Percentiles rank a stretch among this genome's conserved stretches.
phyloP scores from a whole-genome alignment of 257 asterid genomes.

The Schizonepeta tenuifolia region DNA sequence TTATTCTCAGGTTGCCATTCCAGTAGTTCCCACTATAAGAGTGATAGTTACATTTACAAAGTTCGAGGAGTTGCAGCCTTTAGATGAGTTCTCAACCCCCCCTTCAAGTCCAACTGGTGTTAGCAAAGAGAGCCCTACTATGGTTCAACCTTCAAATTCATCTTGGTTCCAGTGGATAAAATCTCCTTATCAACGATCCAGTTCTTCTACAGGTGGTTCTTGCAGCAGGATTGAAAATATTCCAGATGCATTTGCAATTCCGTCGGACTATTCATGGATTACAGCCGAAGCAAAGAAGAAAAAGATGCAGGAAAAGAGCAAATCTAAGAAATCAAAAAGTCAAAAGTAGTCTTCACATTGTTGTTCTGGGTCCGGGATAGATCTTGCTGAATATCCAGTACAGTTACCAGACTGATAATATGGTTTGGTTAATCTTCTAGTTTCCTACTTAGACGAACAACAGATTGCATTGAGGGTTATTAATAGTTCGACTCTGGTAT shows the following conservation, averaged over 20 bases:
- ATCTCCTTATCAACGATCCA: conserved; percentile 68
- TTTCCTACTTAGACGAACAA: conserved; percentile 28
- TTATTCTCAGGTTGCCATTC: conserved; percentile 80
- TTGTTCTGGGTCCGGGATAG: conserved; percentile 2
- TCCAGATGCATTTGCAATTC: conserved; percentile 83
- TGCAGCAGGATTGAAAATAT: conserved; percentile 61
- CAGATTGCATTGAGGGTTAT: conserved; percentile 23
- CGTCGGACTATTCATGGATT: conserved; percentile 79
- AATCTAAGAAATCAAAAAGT: conserved; percentile 67
- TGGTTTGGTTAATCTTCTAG: conserved; percentile 28
- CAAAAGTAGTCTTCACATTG: conserved; percentile 41
- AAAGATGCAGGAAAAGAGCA: conserved; percentile 85
- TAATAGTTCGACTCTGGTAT: conserved; percentile 36
- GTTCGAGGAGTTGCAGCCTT: conserved; percentile 83
- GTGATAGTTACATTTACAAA: conserved; percentile 92
- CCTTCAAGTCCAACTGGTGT: conserved; percentile 77
- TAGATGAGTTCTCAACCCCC: conserved; percentile 89
- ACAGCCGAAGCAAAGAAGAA: conserved; percentile 88
- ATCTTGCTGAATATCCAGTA: conserved; percentile 14
- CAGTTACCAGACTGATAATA: conserved; percentile 17
- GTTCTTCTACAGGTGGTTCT: conserved; percentile 58
- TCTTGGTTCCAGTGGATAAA: conserved; percentile 99
- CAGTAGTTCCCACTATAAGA: conserved; percentile 86
- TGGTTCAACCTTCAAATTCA: conserved; percentile 54
- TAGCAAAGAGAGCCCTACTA: conserved; percentile 58